Evolutionary conservation across 2,329 filamentous ascomycete species (phyloP).

Genomic region (Zymoseptoria tritici): DNA sequence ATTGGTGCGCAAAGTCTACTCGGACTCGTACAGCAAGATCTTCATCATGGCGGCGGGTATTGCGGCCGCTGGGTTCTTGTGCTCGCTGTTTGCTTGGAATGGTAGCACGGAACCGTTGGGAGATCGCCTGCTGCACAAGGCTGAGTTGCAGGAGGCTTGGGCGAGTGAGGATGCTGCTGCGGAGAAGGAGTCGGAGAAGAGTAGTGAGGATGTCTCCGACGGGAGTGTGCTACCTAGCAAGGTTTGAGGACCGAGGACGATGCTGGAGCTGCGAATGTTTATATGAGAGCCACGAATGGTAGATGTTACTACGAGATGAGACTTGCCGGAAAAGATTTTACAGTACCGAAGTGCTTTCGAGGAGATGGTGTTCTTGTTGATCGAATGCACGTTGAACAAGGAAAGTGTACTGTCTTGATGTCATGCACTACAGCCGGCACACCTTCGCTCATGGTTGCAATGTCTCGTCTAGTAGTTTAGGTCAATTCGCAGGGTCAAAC

Average conservation of each 20-base stretch:
- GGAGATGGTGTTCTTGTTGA: no score
- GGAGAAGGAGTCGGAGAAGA: neutral
- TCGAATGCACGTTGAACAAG: no score
- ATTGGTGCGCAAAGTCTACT: neutral
- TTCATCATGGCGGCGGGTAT: neutral
- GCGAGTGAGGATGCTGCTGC: neutral
- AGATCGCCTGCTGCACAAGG: neutral
- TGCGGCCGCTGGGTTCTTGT: neutral
- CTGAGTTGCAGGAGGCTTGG: neutral
- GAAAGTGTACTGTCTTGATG: no score
- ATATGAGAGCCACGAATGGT: no score
- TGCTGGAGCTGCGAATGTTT: neutral
- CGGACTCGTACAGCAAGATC: neutral
- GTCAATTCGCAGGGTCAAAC: no score
- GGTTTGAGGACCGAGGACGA: neutral
- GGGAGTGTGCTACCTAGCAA: neutral
- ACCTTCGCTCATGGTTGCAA: no score
- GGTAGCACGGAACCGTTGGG: neutral
- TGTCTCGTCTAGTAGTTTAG: no score
- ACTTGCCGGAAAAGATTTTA: no score
- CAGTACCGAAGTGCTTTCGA: no score
- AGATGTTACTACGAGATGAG: no score
- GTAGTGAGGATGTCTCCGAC: neutral
- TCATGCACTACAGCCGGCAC: no score
- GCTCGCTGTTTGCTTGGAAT: neutral